These are phyloP conservation scores for Artemisia annua DNA, from an alignment of 129 eudicot species.

Conservation along the genomic window DNA sequence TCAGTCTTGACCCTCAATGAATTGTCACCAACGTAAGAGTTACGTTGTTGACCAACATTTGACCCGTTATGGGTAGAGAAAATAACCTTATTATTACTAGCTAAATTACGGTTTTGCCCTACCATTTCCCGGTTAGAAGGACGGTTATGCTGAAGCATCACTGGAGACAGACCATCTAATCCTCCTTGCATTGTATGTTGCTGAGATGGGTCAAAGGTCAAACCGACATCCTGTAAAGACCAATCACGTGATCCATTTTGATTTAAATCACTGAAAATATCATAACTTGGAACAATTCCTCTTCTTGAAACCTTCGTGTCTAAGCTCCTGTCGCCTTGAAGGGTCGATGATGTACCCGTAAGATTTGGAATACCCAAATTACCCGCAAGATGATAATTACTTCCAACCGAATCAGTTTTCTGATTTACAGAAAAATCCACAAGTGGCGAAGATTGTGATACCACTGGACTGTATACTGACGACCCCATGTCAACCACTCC, in stretches of 20 bases:
- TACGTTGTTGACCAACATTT: conserved; percentile 45
- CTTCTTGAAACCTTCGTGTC: conserved; percentile 49
- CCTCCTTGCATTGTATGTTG: conserved; percentile 46
- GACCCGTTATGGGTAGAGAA: conserved; percentile 40
- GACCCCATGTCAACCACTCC: conserved; percentile 33
- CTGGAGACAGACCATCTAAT: conserved; percentile 11
- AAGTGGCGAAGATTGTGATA: conserved; percentile 51
- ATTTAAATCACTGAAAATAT: conserved; percentile 54
- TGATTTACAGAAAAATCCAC: conserved; percentile 68
- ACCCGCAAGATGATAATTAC: conserved; percentile 35
- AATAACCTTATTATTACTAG: conserved; percentile 34
- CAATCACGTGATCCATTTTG: conserved; percentile 63
- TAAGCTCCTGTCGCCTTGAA: conserved; percentile 48
- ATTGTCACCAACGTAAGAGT: conserved; percentile 36
- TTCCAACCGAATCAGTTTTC: conserved; percentile 42
- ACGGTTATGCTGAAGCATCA: conserved; percentile 46
- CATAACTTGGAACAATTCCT: conserved; percentile 50
- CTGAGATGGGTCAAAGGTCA: conserved; percentile 45
- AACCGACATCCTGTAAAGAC: conserved; percentile 62
- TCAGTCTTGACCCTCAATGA: conserved; percentile 59
- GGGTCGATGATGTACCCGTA: conserved; percentile 28
- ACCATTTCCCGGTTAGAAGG: conserved; percentile 32
- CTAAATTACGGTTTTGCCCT: conserved; percentile 35
- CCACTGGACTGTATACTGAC: conserved; percentile 43
- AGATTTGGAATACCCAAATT: conserved; percentile 44